These are phyloP conservation scores for Wallemia mellicola DNA, from an alignment of 1,284 basidiomycete species.

Conservation along the genomic window DNA sequence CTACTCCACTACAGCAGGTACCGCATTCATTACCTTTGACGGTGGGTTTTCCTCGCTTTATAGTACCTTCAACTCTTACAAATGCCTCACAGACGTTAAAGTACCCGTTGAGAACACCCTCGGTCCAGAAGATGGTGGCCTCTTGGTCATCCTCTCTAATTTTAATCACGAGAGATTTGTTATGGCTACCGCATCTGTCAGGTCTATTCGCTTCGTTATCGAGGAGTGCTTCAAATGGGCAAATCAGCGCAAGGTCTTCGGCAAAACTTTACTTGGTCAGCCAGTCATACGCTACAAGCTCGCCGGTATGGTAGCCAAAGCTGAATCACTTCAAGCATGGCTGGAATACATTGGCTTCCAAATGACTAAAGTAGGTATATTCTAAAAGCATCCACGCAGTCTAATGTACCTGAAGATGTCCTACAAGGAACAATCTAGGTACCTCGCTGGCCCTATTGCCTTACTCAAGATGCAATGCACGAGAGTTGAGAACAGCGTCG, in stretches of 20 bases:
- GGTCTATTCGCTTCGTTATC: not conserved
- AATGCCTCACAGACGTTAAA: conserved; percentile 23
- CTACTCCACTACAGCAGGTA: conserved; percentile 40
- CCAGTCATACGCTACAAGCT: conserved; percentile 59
- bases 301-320: conserved; percentile 53
- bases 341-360: conserved; percentile 67
- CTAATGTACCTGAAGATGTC: too few relatives aligned
- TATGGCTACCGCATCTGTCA: not conserved
- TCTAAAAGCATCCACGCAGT: too few relatives aligned
- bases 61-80: not conserved
- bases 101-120: conserved; percentile 64
- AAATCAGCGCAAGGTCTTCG: conserved; percentile 50
- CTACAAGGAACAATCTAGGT: conserved; percentile 34
- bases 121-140: conserved; percentile 49
- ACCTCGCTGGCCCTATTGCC: conserved; percentile 16
- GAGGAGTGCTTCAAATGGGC: conserved; percentile 23
- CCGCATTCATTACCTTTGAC: conserved; percentile 61
- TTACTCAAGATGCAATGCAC: conserved; percentile 12
- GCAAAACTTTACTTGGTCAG: conserved; percentile 49
- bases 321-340: conserved; percentile 60
- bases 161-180: conserved; percentile 9
- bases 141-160: conserved; percentile 31
- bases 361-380: conserved; percentile 56
- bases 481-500: conserved; percentile 12
- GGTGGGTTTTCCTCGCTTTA: conserved; percentile 9